Evolutionary conservation across 192 early-diverging fungal species (phyloP).

Genomic region (Coemansia biformis): DNA sequence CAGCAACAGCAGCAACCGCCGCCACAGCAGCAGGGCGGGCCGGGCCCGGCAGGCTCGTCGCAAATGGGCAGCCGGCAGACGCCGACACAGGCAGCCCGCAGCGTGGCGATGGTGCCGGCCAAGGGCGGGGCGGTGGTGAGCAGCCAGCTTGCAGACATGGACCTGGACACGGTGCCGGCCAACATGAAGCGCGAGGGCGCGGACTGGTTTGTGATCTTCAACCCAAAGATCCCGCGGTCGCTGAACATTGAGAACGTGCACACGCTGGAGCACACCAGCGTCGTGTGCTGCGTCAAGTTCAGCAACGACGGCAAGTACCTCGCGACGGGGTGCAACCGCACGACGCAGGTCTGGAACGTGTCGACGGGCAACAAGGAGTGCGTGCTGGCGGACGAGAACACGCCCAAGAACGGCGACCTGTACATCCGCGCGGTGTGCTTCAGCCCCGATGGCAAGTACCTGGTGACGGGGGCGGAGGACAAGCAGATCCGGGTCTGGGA

Average conservation of each 20-base stretch:
- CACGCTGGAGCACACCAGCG: slow-evolving; percentile 66
- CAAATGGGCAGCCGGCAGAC: slow-evolving; percentile 41
- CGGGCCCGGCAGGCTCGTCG: too few species aligned
- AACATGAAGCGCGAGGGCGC: slow-evolving; percentile 71
- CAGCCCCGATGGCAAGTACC: slow-evolving; percentile 80
- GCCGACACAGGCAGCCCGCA: slow-evolving; percentile 40
- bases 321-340: slow-evolving; percentile 91
- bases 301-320: slow-evolving; percentile 86
- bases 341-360: slow-evolving; percentile 86
- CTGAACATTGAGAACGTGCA: slow-evolving; percentile 63
- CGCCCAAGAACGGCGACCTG: slow-evolving; percentile 74
- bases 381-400: slow-evolving; percentile 71
- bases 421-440: slow-evolving; percentile 97
- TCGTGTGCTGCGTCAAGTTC: slow-evolving; percentile 97
- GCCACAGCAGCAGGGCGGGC: too few species aligned
- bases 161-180: slow-evolving; percentile 69
- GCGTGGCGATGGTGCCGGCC: slow-evolving; percentile 18
- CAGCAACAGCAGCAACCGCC: slow-evolving; percentile 9
- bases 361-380: slow-evolving; percentile 68
- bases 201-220: slow-evolving; percentile 87
- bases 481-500: slow-evolving; percentile 86
- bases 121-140: slow-evolving; percentile 17
- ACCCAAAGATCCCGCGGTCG: slow-evolving; percentile 58
- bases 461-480: slow-evolving; percentile 96
- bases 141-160: slow-evolving; percentile 64